Evolutionary conservation across 805 yeast genomes (phyloP), one percentile per base, ranked within the genome.

Genomic region (Sugiyamaella chiloensis): DNA sequence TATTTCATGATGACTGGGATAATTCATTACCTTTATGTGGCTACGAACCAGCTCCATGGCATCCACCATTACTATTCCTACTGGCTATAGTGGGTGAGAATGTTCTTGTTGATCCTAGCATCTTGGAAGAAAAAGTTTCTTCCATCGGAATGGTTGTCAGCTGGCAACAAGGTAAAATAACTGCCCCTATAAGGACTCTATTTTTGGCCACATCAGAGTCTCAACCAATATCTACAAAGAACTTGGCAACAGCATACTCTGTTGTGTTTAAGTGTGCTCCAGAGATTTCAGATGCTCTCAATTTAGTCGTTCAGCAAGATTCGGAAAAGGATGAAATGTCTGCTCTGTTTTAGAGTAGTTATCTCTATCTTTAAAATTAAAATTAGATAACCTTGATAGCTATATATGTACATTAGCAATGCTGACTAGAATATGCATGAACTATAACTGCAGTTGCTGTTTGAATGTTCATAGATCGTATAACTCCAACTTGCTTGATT

Each of bases 371-470:
- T n/a, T n/a, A n/a, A n/a, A 9, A 23, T 20, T 35, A 2, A 34
- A 19, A 35, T 26, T 14, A 5, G 35, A 5, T n/a, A 20, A 32
- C 14, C 24, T 5, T 14, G 14, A 29, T n/a, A 8, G 5, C 37
- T 6, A 20, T 29, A 11, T 23, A 9, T 26, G 30, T 17, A 24
- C 27, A 36, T 29, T 39, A 55, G 60, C 84, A 80, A 57, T 82
- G 83, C 59, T 82, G 87, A 16, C 74, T 63, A 1, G 95, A 81
- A 59, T 91, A 90, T 0, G 96, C 93, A 65, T 90, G 95, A 5
- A 89, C 96, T 44, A 90, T 79, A 17, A 90, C 89, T 0, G 97
- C 98, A 0, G 97, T 83, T 1, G 97, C 98, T 0, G 97, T 90
- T 68, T 90, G 98, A 52, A 90, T 90, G 60, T 90, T 90, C 98